These are phyloP conservation scores for Nicotiana otophora DNA, from an alignment of 257 asterid genomes.

Conservation along the genomic window DNA sequence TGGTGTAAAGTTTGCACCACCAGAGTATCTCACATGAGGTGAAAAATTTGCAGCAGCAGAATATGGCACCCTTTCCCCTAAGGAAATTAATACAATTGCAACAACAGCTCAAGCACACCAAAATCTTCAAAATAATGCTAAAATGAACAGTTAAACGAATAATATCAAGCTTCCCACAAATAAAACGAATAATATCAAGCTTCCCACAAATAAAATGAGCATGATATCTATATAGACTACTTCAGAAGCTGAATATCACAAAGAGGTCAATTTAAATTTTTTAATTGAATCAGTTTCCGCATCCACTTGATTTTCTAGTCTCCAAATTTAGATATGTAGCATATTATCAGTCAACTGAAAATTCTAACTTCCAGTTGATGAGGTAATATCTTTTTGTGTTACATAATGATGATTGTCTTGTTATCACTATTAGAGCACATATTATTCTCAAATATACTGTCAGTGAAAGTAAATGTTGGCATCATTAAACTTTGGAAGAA, in stretches of 20 bases:
- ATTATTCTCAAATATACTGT: not conserved
- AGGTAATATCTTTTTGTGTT: not conserved
- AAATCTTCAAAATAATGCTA: not conserved
- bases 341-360: not conserved
- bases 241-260: not conserved
- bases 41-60: conserved; percentile 19
- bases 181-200: not conserved
- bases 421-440: not conserved
- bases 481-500: not conserved
- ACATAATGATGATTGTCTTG: not conserved
- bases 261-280: not conserved
- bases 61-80: conserved; percentile 38
- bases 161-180: not conserved
- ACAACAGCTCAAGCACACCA: not conserved
- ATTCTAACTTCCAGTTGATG: not conserved
- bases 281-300: not conserved
- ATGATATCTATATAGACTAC: not conserved
- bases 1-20: conserved; percentile 68
- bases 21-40: not conserved
- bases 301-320: not conserved
- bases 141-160: not conserved
- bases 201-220: not conserved
- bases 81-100: conserved; percentile 12
- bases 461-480: not conserved
- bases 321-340: not conserved